A percentile compares a stretch with the other conserved stretches of the same genome.
Evolutionary conservation across 768 basidiomycete species (phyloP).

Genomic region (Termitomyces sp.): DNA sequence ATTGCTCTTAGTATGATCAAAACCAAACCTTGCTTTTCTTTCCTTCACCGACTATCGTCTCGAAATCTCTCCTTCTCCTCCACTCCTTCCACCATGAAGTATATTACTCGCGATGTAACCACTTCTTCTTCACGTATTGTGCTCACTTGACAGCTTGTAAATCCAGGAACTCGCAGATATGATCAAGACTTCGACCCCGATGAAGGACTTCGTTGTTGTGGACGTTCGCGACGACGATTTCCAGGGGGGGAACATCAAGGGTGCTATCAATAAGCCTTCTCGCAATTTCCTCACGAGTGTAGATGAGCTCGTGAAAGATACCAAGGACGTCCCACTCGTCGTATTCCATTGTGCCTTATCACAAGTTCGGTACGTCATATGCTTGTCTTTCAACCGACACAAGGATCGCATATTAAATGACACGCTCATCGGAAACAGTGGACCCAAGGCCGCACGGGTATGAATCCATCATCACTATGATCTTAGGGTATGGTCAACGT

Average conservation of each 20-base stretch:
- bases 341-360: conserved; percentile 81
- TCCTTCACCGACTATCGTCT: conserved; percentile 1
- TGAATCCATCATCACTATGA: conserved; percentile 14
- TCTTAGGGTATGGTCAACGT: neutral
- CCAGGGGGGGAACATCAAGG: conserved; percentile 74
- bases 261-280: conserved; percentile 61
- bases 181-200: conserved; percentile 60
- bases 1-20: conserved; percentile 4
- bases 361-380: conserved; percentile 65
- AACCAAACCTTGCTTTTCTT: neutral
- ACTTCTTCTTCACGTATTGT: neutral
- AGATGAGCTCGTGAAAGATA: conserved; percentile 53
- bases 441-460: conserved; percentile 77
- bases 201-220: conserved; percentile 70
- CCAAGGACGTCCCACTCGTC: conserved; percentile 57
- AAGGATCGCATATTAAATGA: neutral
- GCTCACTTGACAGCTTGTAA: neutral
- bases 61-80: neutral
- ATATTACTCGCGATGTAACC: conserved; percentile 18
- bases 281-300: conserved; percentile 53
- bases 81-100: conserved; percentile 13
- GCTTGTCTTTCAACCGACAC: neutral
- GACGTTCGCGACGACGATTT: conserved; percentile 87
- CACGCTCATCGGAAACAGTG: conserved; percentile 36
- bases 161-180: conserved; percentile 64